Conservation (phyloP, 208 protist species). For the Wallacemonas rigidus region DNA sequence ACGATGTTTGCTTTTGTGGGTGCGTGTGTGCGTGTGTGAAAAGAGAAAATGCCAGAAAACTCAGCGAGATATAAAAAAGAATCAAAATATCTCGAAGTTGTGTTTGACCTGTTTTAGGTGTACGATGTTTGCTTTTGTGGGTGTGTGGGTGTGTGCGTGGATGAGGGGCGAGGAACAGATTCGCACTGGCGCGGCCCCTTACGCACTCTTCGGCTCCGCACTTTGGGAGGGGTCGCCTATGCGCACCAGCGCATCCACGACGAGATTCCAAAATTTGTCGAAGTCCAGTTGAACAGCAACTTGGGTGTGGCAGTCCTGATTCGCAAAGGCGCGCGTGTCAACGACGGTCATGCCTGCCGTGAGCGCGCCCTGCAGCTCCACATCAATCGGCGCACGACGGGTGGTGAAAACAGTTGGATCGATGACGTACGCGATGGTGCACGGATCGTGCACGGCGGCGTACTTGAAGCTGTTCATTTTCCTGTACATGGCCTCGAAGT, state of each 20-base stretch:
- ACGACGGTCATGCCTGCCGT: constrained; percentile 66
- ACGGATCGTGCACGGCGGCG: constrained; percentile 73
- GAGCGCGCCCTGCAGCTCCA: constrained; percentile 52
- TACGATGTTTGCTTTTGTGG: too few species aligned
- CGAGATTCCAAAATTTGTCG: constrained; percentile 67
- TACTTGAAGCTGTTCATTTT: constrained; percentile 23
- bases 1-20: too few species aligned
- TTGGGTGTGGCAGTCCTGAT: constrained; percentile 56
- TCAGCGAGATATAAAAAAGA: too few species aligned
- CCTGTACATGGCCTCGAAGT: constrained; percentile 56
- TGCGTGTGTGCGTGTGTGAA: too few species aligned
- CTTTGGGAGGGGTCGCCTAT: constrained; percentile 38
- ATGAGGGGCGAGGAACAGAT: too few species aligned
- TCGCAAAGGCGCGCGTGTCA: constrained; percentile 39
- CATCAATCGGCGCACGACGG: constrained; percentile 47
- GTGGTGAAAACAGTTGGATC: constrained; percentile 62
- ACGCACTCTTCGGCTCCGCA: too few species aligned
- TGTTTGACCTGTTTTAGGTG: too few species aligned
- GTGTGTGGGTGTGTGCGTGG: too few species aligned
- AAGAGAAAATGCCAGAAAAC: too few species aligned
- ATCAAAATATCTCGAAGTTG: too few species aligned
- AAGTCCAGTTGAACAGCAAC: constrained; percentile 67
- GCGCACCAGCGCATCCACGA: constrained; percentile 62
- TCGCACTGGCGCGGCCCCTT: too few species aligned
- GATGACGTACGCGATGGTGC: constrained; percentile 77